Evolutionary conservation across 345 rosid genomes (phyloP).

Genomic region (Corchorus capsularis): DNA sequence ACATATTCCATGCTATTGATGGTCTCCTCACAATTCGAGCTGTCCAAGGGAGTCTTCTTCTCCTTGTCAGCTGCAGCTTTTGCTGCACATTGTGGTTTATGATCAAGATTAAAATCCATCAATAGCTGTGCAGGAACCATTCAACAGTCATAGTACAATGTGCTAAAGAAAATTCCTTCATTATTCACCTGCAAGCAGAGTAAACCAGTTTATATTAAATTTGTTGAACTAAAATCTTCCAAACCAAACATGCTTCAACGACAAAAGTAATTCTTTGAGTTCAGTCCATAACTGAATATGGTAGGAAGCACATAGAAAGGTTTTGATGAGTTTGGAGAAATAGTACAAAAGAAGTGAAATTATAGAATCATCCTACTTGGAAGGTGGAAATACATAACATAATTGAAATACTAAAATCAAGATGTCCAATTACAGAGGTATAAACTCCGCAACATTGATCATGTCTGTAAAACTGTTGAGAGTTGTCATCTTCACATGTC

Average conservation of each 20-base stretch:
- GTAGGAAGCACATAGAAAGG: background rate
- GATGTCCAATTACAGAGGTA: background rate
- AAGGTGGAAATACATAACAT: background rate
- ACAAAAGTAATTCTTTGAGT: background rate
- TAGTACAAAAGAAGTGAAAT: background rate
- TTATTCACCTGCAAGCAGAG: constrained; percentile 23
- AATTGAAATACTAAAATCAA: background rate
- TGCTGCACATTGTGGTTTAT: constrained; percentile 23
- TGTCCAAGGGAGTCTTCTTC: constrained; percentile 27
- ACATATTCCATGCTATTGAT: constrained; percentile 21
- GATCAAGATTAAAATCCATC: constrained; percentile 45
- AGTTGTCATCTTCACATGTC: background rate
- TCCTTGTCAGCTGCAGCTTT: constrained; percentile 38
- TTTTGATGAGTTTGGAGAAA: background rate
- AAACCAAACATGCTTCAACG: background rate
- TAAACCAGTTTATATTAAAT: constrained; percentile 9
- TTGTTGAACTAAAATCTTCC: constrained; percentile 1
- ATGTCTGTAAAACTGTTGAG: background rate
- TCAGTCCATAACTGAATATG: background rate
- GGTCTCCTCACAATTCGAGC: constrained; percentile 35
- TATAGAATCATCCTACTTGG: background rate
- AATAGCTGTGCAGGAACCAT: constrained; percentile 38
- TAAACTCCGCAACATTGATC: background rate
- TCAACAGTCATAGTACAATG: constrained; percentile 20
- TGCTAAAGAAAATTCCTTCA: constrained; percentile 13